A percentile compares a stretch with the other conserved stretches of the same genome.
Evolutionary conservation across 2,329 filamentous ascomycete genomes (phyloP).

Genomic region (Colletotrichum euphorbiae): DNA sequence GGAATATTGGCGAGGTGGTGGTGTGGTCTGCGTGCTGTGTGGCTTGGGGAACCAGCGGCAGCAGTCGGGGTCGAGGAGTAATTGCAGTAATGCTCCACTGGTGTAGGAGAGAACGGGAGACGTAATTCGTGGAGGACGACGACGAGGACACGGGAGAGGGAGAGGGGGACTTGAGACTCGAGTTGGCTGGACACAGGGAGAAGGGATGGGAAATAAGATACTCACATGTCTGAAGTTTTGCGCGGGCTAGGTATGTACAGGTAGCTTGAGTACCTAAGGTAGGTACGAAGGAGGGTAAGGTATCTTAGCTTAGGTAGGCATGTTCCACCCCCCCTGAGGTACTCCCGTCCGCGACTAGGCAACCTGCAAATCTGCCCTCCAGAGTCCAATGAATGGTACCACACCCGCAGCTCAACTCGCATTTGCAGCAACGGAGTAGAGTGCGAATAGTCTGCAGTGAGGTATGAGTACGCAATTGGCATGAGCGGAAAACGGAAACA

Average conservation of each 20-base stretch:
- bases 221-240: slow-evolving; percentile 32
- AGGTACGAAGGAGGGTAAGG: too few species aligned
- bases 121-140: background rate
- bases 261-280: background rate
- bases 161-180: background rate
- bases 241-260: slow-evolving; percentile 1
- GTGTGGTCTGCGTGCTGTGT: slow-evolving; percentile 32
- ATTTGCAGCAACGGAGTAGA: background rate
- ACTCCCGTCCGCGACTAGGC: background rate
- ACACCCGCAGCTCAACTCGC: background rate
- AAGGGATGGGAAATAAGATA: slow-evolving; percentile 17
- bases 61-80: background rate
- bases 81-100: background rate
- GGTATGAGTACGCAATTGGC: background rate
- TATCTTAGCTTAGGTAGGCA: too few species aligned
- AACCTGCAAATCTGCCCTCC: background rate
- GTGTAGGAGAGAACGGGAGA: background rate
- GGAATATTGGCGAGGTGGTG: slow-evolving; percentile 28
- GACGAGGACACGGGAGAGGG: background rate
- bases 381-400: background rate
- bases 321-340: background rate
- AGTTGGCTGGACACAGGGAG: too few species aligned
- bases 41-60: slow-evolving; percentile 15
- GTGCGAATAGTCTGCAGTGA: background rate
- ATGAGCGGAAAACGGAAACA: background rate